Percentiles rank a stretch among this genome's conserved stretches.
These are phyloP conservation scores for Lophiotrema nucula DNA, from an alignment of 495 filamentous ascomycete genomes.

Conservation along the genomic window DNA sequence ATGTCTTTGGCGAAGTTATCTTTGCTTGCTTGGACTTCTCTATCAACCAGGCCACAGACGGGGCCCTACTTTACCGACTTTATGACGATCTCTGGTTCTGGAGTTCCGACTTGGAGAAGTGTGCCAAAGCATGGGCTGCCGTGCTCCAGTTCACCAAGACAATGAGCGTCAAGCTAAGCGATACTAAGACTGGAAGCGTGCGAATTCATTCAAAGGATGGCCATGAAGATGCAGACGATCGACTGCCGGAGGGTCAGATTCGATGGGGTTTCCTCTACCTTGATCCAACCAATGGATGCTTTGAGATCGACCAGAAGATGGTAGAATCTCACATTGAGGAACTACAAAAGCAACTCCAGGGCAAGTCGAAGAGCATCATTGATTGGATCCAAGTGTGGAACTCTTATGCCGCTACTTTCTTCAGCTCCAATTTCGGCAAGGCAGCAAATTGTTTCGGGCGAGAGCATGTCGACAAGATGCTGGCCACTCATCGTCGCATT, in stretches of 20 bases:
- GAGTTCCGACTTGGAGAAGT: constrained; percentile 51
- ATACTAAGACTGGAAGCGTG: constrained; percentile 59
- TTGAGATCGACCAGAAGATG: constrained; percentile 61
- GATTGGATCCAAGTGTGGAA: constrained; percentile 67
- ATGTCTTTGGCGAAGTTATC: constrained; percentile 59
- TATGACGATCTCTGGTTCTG: constrained; percentile 73
- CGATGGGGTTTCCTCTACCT: constrained; percentile 66
- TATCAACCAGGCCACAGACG: constrained; percentile 58
- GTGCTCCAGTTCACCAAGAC: constrained; percentile 55
- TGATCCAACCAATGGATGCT: constrained; percentile 53
- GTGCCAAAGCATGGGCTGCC: constrained; percentile 57
- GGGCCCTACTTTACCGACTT: constrained; percentile 58
- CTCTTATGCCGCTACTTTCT: constrained; percentile 62
- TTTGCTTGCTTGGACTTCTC: constrained; percentile 67
- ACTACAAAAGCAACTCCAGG: constrained; percentile 58
- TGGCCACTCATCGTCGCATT: constrained; percentile 59
- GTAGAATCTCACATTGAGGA: constrained; percentile 63
- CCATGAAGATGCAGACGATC: constrained; percentile 9
- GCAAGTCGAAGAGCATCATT: constrained; percentile 56
- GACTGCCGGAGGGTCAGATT: constrained; percentile 58
- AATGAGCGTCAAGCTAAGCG: constrained; percentile 59
- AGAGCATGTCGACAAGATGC: constrained; percentile 62
- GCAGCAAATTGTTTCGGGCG: constrained; percentile 64
- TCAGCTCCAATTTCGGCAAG: constrained; percentile 64
- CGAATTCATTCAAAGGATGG: constrained; percentile 41